Evolutionary conservation across 2,329 filamentous ascomycete species (phyloP).

Genomic region (Fusarium acutatum): DNA sequence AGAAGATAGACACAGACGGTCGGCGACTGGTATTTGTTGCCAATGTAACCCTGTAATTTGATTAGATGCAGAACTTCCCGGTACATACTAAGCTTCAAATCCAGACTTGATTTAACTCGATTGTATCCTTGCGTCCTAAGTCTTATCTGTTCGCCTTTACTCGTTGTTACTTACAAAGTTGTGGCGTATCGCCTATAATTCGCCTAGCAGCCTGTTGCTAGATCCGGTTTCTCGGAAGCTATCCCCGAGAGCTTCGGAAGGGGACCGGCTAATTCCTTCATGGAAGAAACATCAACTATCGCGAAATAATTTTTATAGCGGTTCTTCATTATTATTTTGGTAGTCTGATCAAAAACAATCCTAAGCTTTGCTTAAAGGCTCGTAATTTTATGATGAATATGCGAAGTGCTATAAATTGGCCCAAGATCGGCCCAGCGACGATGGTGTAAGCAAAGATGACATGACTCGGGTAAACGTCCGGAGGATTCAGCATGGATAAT

Average conservation of each 20-base stretch:
- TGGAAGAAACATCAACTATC: accelerated
- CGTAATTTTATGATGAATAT: accelerated
- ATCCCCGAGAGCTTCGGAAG: neutral
- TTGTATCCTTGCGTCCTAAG: accelerated
- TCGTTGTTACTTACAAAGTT: neutral
- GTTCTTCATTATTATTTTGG: accelerated
- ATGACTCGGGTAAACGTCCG: neutral
- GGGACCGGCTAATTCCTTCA: accelerated
- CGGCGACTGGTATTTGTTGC: accelerated
- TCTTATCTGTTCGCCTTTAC: accelerated
- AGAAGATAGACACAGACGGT: neutral
- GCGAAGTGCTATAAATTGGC: neutral
- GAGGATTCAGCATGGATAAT: neutral
- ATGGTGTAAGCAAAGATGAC: neutral
- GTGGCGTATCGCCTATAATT: neutral
- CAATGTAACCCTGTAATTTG: too few relatives aligned
- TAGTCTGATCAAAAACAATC: too few relatives aligned
- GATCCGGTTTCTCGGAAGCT: neutral
- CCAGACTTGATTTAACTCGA: neutral
- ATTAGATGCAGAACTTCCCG: neutral
- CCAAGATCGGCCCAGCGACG: neutral
- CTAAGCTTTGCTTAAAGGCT: accelerated
- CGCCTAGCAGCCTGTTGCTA: accelerated
- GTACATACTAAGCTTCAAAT: neutral
- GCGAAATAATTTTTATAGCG: accelerated